Base-by-base conservation (phyloP, 805 yeast species). In the Candida rishiriensis region DNA sequence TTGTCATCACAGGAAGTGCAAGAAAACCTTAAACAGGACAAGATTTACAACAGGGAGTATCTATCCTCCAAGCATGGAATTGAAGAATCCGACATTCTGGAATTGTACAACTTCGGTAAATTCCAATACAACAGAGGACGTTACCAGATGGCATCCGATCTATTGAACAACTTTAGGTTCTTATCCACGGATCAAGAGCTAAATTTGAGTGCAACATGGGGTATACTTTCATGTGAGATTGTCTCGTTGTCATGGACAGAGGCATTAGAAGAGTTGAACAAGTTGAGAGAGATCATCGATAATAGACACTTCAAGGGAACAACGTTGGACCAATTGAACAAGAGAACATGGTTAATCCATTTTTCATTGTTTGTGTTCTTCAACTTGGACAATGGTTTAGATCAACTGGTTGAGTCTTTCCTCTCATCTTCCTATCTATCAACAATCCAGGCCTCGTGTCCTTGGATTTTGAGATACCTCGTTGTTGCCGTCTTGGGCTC, bases 371-470 rank as follows among this genome's bases (percentile, higher is more conserved):
- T 80, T 69, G 80, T 81, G 50, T 78, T 75, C 55, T 79, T 79
- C 71, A 73, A 74, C 56, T 36, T 63, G 39, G 77, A 70, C 42
- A 68, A 70, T 43, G 83, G 83, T 10, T 57, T 72, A 29, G 83
- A 78, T 42, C 69, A 70, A 37, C 64, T 83, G 46, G 68, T 75
- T 45, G 87, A 83, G 49, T 57, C 79, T 41, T 78, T 79, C 61
- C 73, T 79, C 57, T 68, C 78, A 14, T 73, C 83, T 4, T 76
- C 83, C 8, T 80, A 79, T 60, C 63, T 82, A 48, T 76, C 81
- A 46, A 75, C 86, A 2, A 81, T 82, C 57, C 87, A 83, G 64
- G 84, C 85, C 29, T 71, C 84, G 9, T 75, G 82, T 57, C 88
- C 88, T 16, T 83, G 88, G 88, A 67, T 83, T 40, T 61, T 81